Evolutionary conservation across 2,329 filamentous ascomycete species (phyloP).

Genomic region (Pseudocercospora vitis): DNA sequence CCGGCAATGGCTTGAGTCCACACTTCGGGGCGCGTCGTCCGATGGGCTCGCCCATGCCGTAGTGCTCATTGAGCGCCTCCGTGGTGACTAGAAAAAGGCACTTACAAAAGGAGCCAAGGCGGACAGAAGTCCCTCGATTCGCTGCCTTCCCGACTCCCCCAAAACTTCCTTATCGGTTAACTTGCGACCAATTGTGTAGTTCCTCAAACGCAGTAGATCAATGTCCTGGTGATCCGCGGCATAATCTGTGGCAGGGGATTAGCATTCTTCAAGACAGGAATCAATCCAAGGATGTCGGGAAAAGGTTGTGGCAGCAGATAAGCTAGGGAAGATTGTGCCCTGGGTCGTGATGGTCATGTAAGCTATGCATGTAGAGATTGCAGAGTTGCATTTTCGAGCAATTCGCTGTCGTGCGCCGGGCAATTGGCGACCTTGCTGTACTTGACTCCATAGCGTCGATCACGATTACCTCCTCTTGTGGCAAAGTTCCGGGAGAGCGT

Average conservation of each 20-base stretch:
- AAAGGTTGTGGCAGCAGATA: background rate
- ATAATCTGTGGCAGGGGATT: conserved; percentile 61
- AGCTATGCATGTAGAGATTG: background rate
- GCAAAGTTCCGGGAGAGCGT: too few relatives aligned
- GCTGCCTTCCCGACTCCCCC: conserved; percentile 61
- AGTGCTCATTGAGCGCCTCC: too few relatives aligned
- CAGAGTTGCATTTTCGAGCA: background rate
- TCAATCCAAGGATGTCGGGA: background rate
- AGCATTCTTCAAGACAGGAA: conserved; percentile 1
- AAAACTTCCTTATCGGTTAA: conserved; percentile 67
- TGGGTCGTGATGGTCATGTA: background rate
- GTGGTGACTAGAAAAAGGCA: conserved; percentile 30
- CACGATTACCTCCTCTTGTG: too few relatives aligned
- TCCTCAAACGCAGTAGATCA: conserved; percentile 74
- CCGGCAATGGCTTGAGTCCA: too few relatives aligned
- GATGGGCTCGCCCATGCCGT: too few relatives aligned
- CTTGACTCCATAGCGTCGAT: background rate
- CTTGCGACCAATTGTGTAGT: conserved; percentile 70
- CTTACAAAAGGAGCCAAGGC: conserved; percentile 79
- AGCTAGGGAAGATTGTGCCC: background rate
- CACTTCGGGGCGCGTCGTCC: too few relatives aligned
- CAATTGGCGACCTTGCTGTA: background rate
- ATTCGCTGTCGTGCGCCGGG: background rate
- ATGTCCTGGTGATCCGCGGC: conserved; percentile 74
- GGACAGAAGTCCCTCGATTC: conserved; percentile 63